Base-by-base conservation (phyloP, 176 grass and related monocot species). In the Miscanthus lutarioriparius region DNA sequence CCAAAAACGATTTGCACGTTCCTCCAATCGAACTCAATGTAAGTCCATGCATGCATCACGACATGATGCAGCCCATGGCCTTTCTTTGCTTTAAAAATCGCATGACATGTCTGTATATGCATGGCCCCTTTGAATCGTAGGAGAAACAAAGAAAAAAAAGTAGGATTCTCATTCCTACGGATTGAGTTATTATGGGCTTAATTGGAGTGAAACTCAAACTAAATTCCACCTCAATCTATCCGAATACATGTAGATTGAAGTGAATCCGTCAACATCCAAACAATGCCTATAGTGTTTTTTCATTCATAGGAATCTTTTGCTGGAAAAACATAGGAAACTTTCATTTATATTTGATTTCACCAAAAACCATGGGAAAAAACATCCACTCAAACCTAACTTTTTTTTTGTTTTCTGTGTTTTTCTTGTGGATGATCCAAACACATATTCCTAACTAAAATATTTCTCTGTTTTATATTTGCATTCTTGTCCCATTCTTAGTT, bases 1-100 rank as follows among this genome's bases (percentile, higher is more conserved):
- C 16, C 68, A 58, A 67, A 80, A 80, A 68, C 13, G 44, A 66
- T 59, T 20, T 68, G 75, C 76, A 88, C 61, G 20, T 84, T 67
- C 44, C 9, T 66, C 75, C 81, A 88, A 67, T 67, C 36, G 15
- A 74, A 84, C 59, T 37, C 11, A 20, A 58, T n/a, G 28, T n/a
- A 69, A 53, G 59, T 75, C 58, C 40, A 6, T 68, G 47, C 22
- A 20, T 66, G 51, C 51, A 54, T 54, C 51, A 54, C 16, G 49
- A 53, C 22, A 80, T 71, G 16, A 80, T 71, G 7, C 28, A 58
- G 27, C 20, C 10, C 9, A 28, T 25, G 17, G 1, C 25, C 61
- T 62, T 3, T 48, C 45, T 25, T 54, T 41, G 3, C 5, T 64
- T 36, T 49, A 80, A 81, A 64, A 22, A 64, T 25, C 23, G 11